Conservation (phyloP, 805 yeast species). For the Maudiozyma turicensis region DNA sequence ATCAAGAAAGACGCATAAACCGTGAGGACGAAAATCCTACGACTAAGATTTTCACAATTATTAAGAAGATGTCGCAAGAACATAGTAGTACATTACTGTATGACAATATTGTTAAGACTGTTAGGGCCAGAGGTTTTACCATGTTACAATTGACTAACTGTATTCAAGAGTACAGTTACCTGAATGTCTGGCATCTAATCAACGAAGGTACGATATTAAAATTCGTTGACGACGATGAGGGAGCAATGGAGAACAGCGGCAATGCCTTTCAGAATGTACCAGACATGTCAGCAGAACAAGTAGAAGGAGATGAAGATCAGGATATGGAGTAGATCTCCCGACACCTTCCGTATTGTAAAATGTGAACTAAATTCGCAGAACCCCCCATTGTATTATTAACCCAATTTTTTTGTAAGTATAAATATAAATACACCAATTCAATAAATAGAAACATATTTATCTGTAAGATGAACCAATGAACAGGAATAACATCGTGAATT, state of each 20-base stretch:
- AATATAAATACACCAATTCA: too few relatives aligned
- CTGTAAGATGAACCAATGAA: too few relatives aligned
- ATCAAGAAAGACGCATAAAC: conserved; percentile 39
- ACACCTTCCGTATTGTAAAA: too few relatives aligned
- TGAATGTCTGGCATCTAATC: conserved; percentile 67
- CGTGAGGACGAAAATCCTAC: conserved; percentile 57
- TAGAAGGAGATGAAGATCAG: neutral
- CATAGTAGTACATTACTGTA: conserved; percentile 29
- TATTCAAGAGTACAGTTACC: conserved; percentile 58
- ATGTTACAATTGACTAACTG: conserved; percentile 68
- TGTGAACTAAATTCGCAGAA: too few relatives aligned
- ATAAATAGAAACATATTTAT: too few relatives aligned
- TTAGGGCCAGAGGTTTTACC: conserved; percentile 75
- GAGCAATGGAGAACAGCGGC: too few relatives aligned
- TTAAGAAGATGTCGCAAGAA: conserved; percentile 46
- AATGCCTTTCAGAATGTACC: neutral
- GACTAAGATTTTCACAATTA: conserved; percentile 62
- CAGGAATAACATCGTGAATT: too few relatives aligned
- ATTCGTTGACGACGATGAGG: conserved; percentile 37
- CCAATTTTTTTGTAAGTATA: too few relatives aligned
- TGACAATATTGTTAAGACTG: conserved; percentile 49
- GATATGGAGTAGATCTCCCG: neutral
- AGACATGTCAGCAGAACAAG: neutral
- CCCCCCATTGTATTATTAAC: too few relatives aligned
- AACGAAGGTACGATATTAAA: conserved; percentile 61